These are phyloP conservation scores for Phialophora macrospora DNA, from an alignment of 2,329 filamentous ascomycete genomes.

Conservation along the genomic window DNA sequence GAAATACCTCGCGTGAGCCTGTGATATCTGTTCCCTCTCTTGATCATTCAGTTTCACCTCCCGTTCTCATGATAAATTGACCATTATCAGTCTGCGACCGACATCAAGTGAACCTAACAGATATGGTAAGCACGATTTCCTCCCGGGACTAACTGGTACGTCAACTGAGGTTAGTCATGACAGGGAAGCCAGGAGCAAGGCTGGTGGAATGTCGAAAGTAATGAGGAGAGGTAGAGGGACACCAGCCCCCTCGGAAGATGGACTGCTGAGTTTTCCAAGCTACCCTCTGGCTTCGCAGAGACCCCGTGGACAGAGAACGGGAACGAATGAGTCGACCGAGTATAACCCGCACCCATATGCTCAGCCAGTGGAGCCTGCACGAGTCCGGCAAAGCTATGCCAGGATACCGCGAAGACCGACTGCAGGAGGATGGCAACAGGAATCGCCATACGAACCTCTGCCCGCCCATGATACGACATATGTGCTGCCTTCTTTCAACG, in stretches of 20 bases:
- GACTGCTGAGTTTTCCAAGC: conserved; percentile 1
- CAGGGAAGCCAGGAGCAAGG: conserved; percentile 10
- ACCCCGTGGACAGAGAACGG: not conserved
- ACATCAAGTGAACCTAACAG: not conserved
- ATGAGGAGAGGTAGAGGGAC: conserved; percentile 6
- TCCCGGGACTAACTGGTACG: not conserved
- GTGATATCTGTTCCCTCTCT: not conserved
- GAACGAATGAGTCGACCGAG: conserved; percentile 8
- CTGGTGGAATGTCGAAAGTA: conserved; percentile 10
- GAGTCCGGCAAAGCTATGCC: conserved; percentile 1
- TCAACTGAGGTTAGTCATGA: not conserved
- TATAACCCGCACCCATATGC: conserved; percentile 7
- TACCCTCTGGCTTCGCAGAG: conserved; percentile 12
- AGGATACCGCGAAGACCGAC: conserved; percentile 5
- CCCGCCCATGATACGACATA: not conserved
- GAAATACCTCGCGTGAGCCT: not conserved
- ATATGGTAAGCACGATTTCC: not conserved
- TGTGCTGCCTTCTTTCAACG: conserved; percentile 2
- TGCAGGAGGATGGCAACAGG: not conserved
- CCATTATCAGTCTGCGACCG: not conserved
- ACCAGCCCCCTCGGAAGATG: not conserved
- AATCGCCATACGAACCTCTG: conserved; percentile 12
- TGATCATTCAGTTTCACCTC: not conserved
- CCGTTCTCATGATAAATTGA: no score
- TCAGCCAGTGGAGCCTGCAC: conserved; percentile 3